Evolutionary conservation across 2,329 filamentous ascomycete genomes (phyloP).

Genomic region (Akanthomyces uredinophilus): DNA sequence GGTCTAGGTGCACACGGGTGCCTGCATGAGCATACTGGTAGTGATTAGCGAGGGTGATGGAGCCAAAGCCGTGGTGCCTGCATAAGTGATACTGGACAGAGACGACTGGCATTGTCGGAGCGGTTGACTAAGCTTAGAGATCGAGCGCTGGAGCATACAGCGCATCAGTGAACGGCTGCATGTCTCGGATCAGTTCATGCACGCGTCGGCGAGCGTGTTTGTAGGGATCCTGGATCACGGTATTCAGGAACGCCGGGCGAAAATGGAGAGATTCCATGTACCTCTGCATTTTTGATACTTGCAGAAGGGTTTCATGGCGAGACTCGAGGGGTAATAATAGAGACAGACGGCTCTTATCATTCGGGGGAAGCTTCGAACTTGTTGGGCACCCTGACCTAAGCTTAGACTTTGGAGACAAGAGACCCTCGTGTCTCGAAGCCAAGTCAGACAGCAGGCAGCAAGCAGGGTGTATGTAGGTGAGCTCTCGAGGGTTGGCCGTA

Average conservation of each 20-base stretch:
- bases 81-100: neutral
- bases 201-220: neutral
- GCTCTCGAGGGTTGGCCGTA: neutral
- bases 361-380: neutral
- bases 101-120: neutral
- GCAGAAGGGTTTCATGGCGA: neutral
- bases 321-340: neutral
- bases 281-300: no score
- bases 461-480: no score
- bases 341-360: neutral
- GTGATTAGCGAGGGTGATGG: conserved; percentile 5
- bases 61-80: neutral
- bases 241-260: neutral
- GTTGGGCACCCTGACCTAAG: neutral
- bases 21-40: neutral
- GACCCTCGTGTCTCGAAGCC: neutral
- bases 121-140: neutral
- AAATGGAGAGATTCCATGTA: neutral
- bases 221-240: neutral
- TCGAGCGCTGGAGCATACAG: neutral
- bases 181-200: conserved; percentile 6
- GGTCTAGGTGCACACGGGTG: neutral
- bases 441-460: neutral
- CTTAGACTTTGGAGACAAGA: neutral
- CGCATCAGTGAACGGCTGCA: neutral